phyloP scores from a whole-genome alignment of 169 alveolate genomes.

The Plasmodium relictum region DNA sequence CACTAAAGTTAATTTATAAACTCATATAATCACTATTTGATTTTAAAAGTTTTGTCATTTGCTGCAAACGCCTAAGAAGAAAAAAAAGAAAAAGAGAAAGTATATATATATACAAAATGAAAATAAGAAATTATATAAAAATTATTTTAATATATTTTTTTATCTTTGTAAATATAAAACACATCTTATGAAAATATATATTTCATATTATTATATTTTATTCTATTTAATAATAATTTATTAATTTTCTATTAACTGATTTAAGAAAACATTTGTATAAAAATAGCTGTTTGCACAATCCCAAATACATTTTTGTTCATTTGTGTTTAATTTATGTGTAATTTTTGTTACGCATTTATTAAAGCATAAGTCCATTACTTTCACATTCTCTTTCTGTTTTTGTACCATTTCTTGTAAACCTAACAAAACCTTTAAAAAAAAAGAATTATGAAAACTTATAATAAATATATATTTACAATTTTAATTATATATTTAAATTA shows the following conservation, averaged over 20 bases:
- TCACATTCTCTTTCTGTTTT: slow-evolving; percentile 71
- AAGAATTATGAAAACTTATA: background rate
- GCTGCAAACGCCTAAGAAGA: slow-evolving; percentile 54
- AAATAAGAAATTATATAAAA: background rate
- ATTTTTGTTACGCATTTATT: slow-evolving; percentile 73
- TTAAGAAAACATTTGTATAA: slow-evolving; percentile 67
- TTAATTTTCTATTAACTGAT: slow-evolving; percentile 42
- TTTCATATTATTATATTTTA: background rate
- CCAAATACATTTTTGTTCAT: slow-evolving; percentile 73
- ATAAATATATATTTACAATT: background rate
- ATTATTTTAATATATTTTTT: background rate
- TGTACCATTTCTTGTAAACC: slow-evolving; percentile 67
- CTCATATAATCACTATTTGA: slow-evolving; percentile 53
- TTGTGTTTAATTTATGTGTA: slow-evolving; percentile 34
- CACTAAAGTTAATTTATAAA: slow-evolving; percentile 17
- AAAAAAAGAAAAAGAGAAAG: background rate
- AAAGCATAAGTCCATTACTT: slow-evolving; percentile 73
- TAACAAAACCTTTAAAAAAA: slow-evolving; percentile 25
- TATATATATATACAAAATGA: background rate
- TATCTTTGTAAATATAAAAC: background rate
- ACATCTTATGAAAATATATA: background rate
- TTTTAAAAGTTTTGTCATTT: slow-evolving; percentile 67
- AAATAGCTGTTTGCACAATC: slow-evolving; percentile 72
- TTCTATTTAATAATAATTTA: background rate
- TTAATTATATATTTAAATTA: background rate